Evolutionary conservation across 192 early-diverging fungal species (phyloP), one percentile per base, ranked within the genome.

Genomic region (Coemansia sp.): DNA sequence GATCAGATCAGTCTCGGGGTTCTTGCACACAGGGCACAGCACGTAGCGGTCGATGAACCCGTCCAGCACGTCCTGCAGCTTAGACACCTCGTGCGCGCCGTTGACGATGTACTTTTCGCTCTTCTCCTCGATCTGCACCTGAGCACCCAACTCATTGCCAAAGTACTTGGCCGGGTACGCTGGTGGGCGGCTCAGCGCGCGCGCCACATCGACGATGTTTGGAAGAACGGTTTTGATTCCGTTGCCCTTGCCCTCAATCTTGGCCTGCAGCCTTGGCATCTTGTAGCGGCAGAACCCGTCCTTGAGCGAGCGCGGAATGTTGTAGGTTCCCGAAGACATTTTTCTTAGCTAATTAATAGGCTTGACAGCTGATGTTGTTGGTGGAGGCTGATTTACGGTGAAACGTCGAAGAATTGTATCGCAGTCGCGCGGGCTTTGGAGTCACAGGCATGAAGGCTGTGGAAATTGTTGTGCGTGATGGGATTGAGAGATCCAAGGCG

Each of bases 211-310:
- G 36, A 89, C 68, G 92, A 99, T 98, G 89, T 99, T 99, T 63
- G 93, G 91, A 69, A 99, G 86, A 51, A 97, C 94, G 7, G 97
- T 99, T 84, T 99, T 99, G 84, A 99, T 98, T 65, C 96, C 96
- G 86, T 99, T 99, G 51, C 97, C 97, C 80, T 93, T 94, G 67
- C 97, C 97, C 77, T 99, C 97, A 53, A 98, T 90, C 88, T 93
- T 93, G 70, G 85, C 83, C 67, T 87, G 78, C 48, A 98, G 85
- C 64, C 87, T 90, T 39, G 96, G 97, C 97, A 99, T 99, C 85
- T 97, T 98, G 90, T 99, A 99, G 51, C 97, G 93, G 87, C 98
- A 96, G 78, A 94, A 99, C 79, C 90, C 85, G 88, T 99, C 97
- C 64, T 90, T 87, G 65, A 91, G 88, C 79, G 95, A 93, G 73